Conservation (phyloP, 345 rosid species). For the Populus nigra region DNA sequence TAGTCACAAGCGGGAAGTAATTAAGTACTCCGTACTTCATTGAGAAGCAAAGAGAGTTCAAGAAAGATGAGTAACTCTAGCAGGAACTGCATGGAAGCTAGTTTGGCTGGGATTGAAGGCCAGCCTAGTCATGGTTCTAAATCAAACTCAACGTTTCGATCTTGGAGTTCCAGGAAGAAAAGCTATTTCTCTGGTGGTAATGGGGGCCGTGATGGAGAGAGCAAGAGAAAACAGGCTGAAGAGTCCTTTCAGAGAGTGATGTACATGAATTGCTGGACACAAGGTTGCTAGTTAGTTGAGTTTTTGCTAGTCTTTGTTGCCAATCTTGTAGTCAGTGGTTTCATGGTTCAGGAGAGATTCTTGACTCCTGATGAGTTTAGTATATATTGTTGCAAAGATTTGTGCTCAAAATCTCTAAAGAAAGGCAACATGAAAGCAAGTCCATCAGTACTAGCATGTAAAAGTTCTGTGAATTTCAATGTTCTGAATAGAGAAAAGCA, state of each 20-base stretch:
- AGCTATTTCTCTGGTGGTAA: background rate
- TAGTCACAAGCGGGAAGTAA: too few species aligned
- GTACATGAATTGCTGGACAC: slow-evolving; percentile 49
- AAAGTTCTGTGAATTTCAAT: too few species aligned
- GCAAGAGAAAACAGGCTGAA: slow-evolving; percentile 21
- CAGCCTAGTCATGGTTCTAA: slow-evolving; percentile 1
- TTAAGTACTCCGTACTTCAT: background rate
- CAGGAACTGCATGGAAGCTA: background rate
- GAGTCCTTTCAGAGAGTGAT: slow-evolving; percentile 38
- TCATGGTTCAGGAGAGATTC: too few species aligned
- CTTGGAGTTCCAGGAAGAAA: background rate
- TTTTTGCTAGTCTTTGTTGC: background rate
- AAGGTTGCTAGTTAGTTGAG: background rate
- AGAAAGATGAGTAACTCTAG: background rate
- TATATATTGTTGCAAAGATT: too few species aligned
- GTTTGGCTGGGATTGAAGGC: background rate
- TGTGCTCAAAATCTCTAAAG: too few species aligned
- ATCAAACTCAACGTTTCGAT: background rate
- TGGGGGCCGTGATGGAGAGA: background rate
- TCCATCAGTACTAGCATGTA: too few species aligned
- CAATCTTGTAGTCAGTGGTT: background rate
- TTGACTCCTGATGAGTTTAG: too few species aligned
- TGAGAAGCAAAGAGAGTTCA: background rate
- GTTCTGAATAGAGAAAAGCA: too few species aligned
- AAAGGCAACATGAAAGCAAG: too few species aligned